These are phyloP conservation scores for Phellinidium pouzarii DNA, from an alignment of 1,284 basidiomycete genomes.

Conservation along the genomic window DNA sequence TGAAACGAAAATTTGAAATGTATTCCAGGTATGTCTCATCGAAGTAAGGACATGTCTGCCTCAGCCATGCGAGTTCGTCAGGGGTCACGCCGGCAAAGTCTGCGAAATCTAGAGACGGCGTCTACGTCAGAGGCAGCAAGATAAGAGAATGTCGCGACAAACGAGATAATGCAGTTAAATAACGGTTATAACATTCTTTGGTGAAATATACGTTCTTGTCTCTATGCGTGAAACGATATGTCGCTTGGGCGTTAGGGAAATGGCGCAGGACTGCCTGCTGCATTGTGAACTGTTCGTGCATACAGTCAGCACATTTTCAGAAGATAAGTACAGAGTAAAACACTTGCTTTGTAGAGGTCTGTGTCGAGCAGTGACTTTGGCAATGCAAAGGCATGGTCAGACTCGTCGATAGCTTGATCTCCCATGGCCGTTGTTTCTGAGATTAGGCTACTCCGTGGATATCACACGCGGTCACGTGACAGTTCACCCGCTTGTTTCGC, in stretches of 20 bases:
- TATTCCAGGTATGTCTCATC: slow-evolving; percentile 70
- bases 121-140: neutral
- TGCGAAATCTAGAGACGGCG: slow-evolving; percentile 51
- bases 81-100: slow-evolving; percentile 53
- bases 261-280: slow-evolving; percentile 87
- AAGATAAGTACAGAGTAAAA: slow-evolving; percentile 1
- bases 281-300: slow-evolving; percentile 76
- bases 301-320: slow-evolving; percentile 10
- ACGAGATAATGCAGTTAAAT: slow-evolving; percentile 65
- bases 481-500: too few species aligned
- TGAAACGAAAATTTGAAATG: slow-evolving; percentile 66
- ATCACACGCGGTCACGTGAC: too few species aligned
- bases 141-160: slow-evolving; percentile 27
- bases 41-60: slow-evolving; percentile 72
- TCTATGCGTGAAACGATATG: slow-evolving; percentile 86
- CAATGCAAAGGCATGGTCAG: slow-evolving; percentile 22
- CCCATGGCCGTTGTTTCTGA: slow-evolving; percentile 7
- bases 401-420: neutral
- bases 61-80: slow-evolving; percentile 68
- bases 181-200: slow-evolving; percentile 58
- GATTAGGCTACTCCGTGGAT: too few species aligned
- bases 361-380: slow-evolving; percentile 82
- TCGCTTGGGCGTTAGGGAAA: slow-evolving; percentile 64
- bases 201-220: slow-evolving; percentile 69
- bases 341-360: slow-evolving; percentile 85